phyloP scores from a whole-genome alignment of 2,329 filamentous ascomycete species.

The Colletotrichum limetticola region DNA sequence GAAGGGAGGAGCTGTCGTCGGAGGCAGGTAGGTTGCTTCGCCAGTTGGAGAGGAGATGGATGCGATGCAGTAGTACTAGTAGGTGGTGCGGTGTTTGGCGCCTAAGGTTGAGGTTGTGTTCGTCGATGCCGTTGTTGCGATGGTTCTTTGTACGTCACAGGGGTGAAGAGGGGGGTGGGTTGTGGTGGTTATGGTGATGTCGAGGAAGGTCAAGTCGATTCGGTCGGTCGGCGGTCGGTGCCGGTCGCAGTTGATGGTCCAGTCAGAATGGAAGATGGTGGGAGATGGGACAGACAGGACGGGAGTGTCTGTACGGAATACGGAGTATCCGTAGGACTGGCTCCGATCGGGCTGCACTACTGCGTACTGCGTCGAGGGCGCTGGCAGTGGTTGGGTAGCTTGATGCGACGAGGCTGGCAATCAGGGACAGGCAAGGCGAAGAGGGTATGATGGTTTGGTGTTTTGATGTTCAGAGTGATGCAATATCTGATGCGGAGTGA shows the following conservation, averaged over 20 bases:
- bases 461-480: background rate
- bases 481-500: constrained; percentile 16
- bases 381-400: background rate
- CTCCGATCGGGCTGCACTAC: constrained; percentile 34
- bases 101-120: background rate
- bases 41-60: constrained; percentile 7
- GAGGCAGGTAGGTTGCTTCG: constrained; percentile 1
- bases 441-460: background rate
- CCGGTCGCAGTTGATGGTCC: background rate
- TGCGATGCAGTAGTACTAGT: background rate
- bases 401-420: constrained; percentile 3
- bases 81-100: background rate
- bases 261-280: background rate
- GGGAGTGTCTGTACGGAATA: no score
- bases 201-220: constrained; percentile 10
- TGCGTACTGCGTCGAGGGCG: background rate
- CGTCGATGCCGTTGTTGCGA: background rate
- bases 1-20: constrained; percentile 2
- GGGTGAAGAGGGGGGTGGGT: background rate
- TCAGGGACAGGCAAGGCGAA: constrained; percentile 7
- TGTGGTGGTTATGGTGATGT: background rate
- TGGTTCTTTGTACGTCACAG: background rate
- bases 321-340: constrained; percentile 6
- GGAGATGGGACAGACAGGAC: constrained; percentile 1
- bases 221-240: constrained; percentile 14